A percentile compares a stretch with the other conserved stretches of the same genome.
phyloP scores from a whole-genome alignment of 164 flowering plant species.

The Stephania cephalantha region DNA sequence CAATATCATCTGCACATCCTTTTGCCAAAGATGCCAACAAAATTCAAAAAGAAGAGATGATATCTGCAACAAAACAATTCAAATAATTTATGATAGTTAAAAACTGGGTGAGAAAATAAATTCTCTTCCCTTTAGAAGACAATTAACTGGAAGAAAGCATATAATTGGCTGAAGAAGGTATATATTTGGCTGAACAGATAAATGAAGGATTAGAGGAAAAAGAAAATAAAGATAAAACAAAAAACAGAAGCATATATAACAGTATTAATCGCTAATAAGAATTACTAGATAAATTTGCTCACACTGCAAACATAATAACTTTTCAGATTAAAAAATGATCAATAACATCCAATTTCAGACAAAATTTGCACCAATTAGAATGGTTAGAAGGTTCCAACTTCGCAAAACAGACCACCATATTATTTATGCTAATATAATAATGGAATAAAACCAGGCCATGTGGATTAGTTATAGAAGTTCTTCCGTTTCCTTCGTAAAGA shows the following conservation, averaged over 20 bases:
- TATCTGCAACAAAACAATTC: slow-evolving; percentile 54
- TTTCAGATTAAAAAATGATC: no score
- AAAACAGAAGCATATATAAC: no score
- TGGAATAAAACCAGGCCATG: no score
- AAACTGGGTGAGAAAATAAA: background rate
- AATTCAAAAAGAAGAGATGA: slow-evolving; percentile 75
- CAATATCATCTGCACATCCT: slow-evolving; percentile 66
- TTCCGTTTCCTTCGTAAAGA: background rate
- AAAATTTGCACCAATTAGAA: background rate
- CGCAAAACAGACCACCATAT: no score
- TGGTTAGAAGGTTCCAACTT: background rate
- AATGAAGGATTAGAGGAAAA: background rate
- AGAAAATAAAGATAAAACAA: background rate
- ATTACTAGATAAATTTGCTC: no score
- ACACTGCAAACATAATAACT: no score
- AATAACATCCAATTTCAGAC: background rate
- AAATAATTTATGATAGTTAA: background rate
- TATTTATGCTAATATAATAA: no score
- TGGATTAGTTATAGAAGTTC: background rate
- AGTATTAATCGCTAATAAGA: no score
- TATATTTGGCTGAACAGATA: background rate
- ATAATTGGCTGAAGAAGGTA: background rate
- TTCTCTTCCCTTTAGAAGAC: background rate
- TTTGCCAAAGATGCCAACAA: slow-evolving; percentile 92
- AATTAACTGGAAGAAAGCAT: background rate